Base-by-base conservation (phyloP, 345 rosid species). In the Citrus hindsii region DNA sequence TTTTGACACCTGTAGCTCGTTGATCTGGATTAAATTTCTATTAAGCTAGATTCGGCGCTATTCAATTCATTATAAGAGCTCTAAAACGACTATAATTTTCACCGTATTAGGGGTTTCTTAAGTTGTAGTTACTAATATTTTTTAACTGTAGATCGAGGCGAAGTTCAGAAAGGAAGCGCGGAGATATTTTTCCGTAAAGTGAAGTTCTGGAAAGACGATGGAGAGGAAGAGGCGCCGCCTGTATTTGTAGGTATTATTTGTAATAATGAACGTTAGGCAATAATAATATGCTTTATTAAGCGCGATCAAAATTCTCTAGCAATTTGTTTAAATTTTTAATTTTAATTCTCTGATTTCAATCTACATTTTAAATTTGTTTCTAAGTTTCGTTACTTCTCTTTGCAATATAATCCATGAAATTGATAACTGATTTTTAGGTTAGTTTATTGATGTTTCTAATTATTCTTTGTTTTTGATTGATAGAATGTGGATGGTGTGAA, bases 171-270 rank as follows among this genome's bases (percentile, higher is more conserved):
- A 84, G 98, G 98, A 72, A 91, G 93, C 76, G 93, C 99, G 12
- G 98, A 96, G 88, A 91, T 92, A 27, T 96, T 96, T 85, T 96
- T 94, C 82, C 91, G 98, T 4, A 96, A 96, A 86, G 99, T 94
- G 60, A 94, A 96, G 93, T 96, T 96, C 74, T 96, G 99, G 99
- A 96, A 92, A 77, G 98, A 92, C 24, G 99, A 96, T 76, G 99
- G 91, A 16, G 90, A 92, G 79, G 95, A 92, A 70, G 98, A 94
- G 85, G 97, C 98, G 14, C 98, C 98, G 51, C 98, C 98, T 89
- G 95, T 96, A 89, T 96, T 96, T 95, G 98, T 94, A 91, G 94
- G 98, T 93, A 91, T 87, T 88, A 78, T 79, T 74, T 79, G 6
- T 88, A 74, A 70, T 67, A 58, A 71, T 68, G 61, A 80, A 72